Base-by-base conservation (phyloP, 2,329 filamentous ascomycete species). In the Nigrospora oryzae region DNA sequence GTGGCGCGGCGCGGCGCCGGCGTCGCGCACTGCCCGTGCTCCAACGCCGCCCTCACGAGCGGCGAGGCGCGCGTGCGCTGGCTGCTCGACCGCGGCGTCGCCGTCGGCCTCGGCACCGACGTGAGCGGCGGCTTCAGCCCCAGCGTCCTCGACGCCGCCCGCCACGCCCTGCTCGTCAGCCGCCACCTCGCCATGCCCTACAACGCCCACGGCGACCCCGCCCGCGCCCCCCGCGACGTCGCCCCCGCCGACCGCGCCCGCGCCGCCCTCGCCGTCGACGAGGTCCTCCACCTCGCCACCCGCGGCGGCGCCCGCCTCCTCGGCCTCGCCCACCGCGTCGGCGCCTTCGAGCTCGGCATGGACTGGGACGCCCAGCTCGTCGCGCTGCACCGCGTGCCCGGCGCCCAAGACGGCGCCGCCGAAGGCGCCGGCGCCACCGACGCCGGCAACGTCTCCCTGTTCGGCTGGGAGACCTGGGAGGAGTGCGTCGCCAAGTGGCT, bases 401-500 rank as follows among this genome's bases (percentile, higher is more conserved):
- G 67, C 1, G 65, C 65, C 3, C 5, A 63, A 68, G 3, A 70
- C 70, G 0, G 15, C 7, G 40, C 13, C 2, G 40, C 13, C 5
- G 55, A 55, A 16, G 47, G 56, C 1, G 55, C 55, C 28, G 55
- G 48, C 17, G 60, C 52, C 4, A 57, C 53, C 1, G 69, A 74
- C 4, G 66, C 67, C 2, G 82, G 84, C 0, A 81, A 83, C 39
- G 88, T 96, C 0, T 89, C 96, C 63, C 63, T 96, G 0, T 98
- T 96, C 69, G 90, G 89, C 1, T 89, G 84, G 78, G 91, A 97
- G 74, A 78, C 60, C n/a, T 94, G 86, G 88, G 79, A 84, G 35
- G 88, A 97, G 57, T 79, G 73, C 57, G 68, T 97, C 11, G 86
- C 88, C 43, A 98, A 98, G 71, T 98, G 93, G 93, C 71, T 97